Conservation (phyloP, 2,329 filamentous ascomycete genomes). For the Aureobasidium sp. region DNA sequence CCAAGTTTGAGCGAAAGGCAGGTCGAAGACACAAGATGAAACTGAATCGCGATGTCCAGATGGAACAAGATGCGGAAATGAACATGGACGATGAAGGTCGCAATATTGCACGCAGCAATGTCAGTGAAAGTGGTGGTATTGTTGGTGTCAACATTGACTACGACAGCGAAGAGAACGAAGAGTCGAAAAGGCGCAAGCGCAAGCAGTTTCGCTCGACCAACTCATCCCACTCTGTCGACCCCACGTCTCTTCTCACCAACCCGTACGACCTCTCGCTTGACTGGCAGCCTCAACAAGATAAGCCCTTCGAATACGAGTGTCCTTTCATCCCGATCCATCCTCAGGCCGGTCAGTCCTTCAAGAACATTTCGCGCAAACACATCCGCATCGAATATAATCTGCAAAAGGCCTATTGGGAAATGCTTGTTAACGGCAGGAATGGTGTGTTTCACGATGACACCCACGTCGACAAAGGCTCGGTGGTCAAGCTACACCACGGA, state of each 20-base stretch:
- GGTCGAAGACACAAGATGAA: conserved; percentile 17
- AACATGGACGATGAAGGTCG: conserved; percentile 3
- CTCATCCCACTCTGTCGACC: conserved; percentile 17
- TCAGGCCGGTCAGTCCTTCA: conserved; percentile 57
- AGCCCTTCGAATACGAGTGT: conserved; percentile 14
- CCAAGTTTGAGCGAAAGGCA: conserved; percentile 24
- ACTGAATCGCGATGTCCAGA: conserved; percentile 15
- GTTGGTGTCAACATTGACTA: conserved; percentile 20
- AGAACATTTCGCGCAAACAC: conserved; percentile 67
- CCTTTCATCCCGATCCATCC: conserved; percentile 65
- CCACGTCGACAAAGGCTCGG: conserved; percentile 39
- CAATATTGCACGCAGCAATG: conserved; percentile 20
- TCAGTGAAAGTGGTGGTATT: conserved; percentile 25
- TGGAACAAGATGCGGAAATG: conserved; percentile 19
- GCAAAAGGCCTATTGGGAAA: conserved; percentile 57
- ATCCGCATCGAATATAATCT: conserved; percentile 65
- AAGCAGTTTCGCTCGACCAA: conserved; percentile 30
- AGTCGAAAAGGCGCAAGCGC: conserved; percentile 17
- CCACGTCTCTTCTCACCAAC: conserved; percentile 15
- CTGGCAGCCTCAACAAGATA: conserved; percentile 11
- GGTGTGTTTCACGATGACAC: conserved; percentile 61
- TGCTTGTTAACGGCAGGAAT: conserved; percentile 56
- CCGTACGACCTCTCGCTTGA: conserved; percentile 15
- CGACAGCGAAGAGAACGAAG: conserved; percentile 16
- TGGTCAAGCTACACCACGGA: conserved; percentile 55